These are phyloP conservation scores for Irpex rosettiformis DNA, from an alignment of 1,284 basidiomycete species.

Conservation along the genomic window DNA sequence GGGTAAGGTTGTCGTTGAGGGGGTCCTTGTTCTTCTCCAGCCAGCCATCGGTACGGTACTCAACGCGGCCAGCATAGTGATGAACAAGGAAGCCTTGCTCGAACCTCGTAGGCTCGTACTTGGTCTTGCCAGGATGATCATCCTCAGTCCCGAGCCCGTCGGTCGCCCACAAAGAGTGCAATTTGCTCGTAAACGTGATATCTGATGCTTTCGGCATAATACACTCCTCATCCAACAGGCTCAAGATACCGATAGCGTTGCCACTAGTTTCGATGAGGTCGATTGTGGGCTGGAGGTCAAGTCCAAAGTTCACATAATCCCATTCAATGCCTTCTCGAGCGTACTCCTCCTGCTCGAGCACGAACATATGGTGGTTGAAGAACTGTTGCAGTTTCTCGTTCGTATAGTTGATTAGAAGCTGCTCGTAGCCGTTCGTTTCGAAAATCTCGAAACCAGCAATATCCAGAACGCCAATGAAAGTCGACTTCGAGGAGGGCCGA, in stretches of 20 bases:
- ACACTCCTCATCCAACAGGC: conserved; percentile 95
- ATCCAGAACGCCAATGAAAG: conserved; percentile 98
- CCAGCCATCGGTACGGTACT: conserved; percentile 96
- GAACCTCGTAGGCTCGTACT: conserved; percentile 88
- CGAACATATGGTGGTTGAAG: conserved; percentile 99
- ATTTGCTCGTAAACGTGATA: conserved; percentile 92
- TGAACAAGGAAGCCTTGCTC: conserved; percentile 94
- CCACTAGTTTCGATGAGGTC: conserved; percentile 90
- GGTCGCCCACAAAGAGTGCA: conserved; percentile 69
- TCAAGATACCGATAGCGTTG: conserved; percentile 83
- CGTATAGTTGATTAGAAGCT: conserved; percentile 98
- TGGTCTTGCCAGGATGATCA: conserved; percentile 72
- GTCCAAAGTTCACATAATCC: conserved; percentile 98
- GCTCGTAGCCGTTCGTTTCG: conserved; percentile 91
- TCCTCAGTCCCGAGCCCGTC: conserved; percentile 45
- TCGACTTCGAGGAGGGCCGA: conserved; percentile 87
- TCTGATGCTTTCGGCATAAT: conserved; percentile 99
- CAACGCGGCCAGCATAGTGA: conserved; percentile 97
- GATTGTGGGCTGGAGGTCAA: conserved; percentile 97
- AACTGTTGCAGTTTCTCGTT: conserved; percentile 97
- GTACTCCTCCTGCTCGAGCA: conserved; percentile 99
- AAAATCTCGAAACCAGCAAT: conserved; percentile 99
- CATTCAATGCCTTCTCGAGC: conserved; percentile 95
- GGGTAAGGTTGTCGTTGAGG: conserved; percentile 93
- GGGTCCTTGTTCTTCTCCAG: conserved; percentile 99